Evolutionary conservation across 75 land plant genomes (phyloP), one percentile per base, ranked within the genome.

Genomic region (Pseudotsuga menziesii): DNA sequence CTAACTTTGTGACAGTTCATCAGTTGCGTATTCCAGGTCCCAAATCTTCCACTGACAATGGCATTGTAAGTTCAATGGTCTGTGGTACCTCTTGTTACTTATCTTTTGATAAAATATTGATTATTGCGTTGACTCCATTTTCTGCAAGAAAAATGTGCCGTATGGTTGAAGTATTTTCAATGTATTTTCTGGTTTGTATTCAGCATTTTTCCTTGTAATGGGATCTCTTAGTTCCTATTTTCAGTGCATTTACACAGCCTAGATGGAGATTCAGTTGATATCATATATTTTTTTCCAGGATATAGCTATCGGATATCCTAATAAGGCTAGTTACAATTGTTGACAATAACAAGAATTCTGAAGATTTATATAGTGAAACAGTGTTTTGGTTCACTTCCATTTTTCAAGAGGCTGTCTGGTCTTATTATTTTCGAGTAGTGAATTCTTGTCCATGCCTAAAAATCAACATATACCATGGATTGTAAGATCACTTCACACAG

Each of bases 51-150:
- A 36, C 72, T 39, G 36, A 44, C n/a, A 67, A 39, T 67, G 72
- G 72, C 39, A 6, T 39, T 67, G 72, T 36, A 39, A 67, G 20
- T 67, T 67, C 39, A 67, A 67, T 8, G 72, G 72, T 67, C 44
- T 0, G 72, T 67, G 44, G 36, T 67, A 67, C 72, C 22, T 67
- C 19, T 19, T 67, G 23, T 2, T 9, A 17, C 20, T 8, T 67
- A n/a, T 67, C 8, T 39, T 67, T 35, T 19, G 39, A 36, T 12
- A 67, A 36, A 41, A 67, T 17, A 63, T 14, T 63, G 13, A 26
- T 32, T 15, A 36, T 66, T 35, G 22, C 20, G 19, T 67, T n/a
- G 11, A 67, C 20, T 39, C 5, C 36, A 5, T 44, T 44, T 44
- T 44, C 7, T 44, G 48, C 8, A 44, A 67, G 48, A 35, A 63